These are phyloP conservation scores for Talaromyces trachyspermus DNA, from an alignment of 495 filamentous ascomycete species.

Conservation along the genomic window DNA sequence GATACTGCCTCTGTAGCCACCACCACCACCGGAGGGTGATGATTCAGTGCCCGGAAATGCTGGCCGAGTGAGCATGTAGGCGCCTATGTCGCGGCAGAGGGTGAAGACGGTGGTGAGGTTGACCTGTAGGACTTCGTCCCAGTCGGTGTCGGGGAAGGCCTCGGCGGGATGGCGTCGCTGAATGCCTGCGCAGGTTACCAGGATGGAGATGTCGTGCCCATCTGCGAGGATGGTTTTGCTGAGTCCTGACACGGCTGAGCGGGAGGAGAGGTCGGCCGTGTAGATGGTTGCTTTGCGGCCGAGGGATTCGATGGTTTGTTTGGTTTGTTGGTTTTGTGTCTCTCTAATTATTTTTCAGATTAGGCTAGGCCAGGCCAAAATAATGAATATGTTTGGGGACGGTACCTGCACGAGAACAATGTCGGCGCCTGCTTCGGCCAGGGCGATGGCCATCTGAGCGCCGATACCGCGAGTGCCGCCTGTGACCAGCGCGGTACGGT, in stretches of 20 bases:
- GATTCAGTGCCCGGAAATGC: slow-evolving; percentile 11
- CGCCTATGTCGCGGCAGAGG: slow-evolving; percentile 68
- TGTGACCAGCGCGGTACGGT: slow-evolving; percentile 71
- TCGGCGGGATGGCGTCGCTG: slow-evolving; percentile 67
- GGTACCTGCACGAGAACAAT: slow-evolving; percentile 55
- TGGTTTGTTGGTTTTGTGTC: slow-evolving; percentile 46
- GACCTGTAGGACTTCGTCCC: slow-evolving; percentile 73
- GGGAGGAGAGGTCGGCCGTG: slow-evolving; percentile 61
- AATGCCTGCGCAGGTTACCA: slow-evolving; percentile 82
- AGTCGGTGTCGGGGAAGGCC: slow-evolving; percentile 65
- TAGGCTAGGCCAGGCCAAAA: neutral
- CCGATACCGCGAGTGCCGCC: slow-evolving; percentile 80
- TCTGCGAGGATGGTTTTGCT: slow-evolving; percentile 54
- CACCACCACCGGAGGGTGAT: slow-evolving; percentile 26
- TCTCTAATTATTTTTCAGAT: slow-evolving; percentile 37
- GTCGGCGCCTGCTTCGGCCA: slow-evolving; percentile 83
- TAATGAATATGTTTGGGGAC: neutral
- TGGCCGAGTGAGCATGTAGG: slow-evolving; percentile 63
- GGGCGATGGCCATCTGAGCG: slow-evolving; percentile 62
- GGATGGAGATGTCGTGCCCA: slow-evolving; percentile 55
- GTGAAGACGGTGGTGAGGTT: slow-evolving; percentile 73
- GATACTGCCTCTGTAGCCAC: slow-evolving; percentile 55
- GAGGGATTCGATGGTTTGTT: slow-evolving; percentile 51
- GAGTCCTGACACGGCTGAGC: slow-evolving; percentile 47
- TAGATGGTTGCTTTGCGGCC: slow-evolving; percentile 63